phyloP scores from a whole-genome alignment of 208 protist species.

The Acanthamoeba healyi region DNA sequence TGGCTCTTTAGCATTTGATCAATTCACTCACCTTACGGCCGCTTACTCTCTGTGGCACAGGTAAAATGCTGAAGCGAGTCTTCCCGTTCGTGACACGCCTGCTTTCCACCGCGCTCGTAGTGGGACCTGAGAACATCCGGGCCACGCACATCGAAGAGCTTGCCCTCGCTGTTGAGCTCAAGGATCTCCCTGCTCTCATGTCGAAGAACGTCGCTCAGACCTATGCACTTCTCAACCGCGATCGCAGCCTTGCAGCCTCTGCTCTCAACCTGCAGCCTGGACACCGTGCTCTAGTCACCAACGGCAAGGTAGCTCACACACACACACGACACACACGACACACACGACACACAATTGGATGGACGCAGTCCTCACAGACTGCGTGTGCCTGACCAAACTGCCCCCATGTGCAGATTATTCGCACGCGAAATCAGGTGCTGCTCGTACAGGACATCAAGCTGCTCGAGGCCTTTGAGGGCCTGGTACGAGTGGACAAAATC shows the following conservation, averaged over 20 bases:
- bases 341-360: too few species aligned
- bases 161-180: conserved; percentile 4
- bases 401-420: neutral
- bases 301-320: neutral
- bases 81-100: conserved; percentile 22
- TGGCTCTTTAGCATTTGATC: neutral
- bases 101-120: neutral
- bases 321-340: neutral
- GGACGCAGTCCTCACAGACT: too few species aligned
- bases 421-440: neutral
- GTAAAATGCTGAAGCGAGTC: conserved; percentile 47
- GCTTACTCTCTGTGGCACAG: neutral
- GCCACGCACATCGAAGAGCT: conserved; percentile 13
- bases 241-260: neutral
- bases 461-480: neutral
- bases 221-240: conserved; percentile 1
- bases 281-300: neutral
- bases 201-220: neutral
- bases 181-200: conserved; percentile 9
- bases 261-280: neutral
- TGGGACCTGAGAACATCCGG: neutral
- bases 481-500: neutral
- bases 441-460: neutral
- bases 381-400: too few species aligned
- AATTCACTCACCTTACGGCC: neutral